phyloP scores from a whole-genome alignment of 805 yeast genomes.

The Pichia exigua region DNA sequence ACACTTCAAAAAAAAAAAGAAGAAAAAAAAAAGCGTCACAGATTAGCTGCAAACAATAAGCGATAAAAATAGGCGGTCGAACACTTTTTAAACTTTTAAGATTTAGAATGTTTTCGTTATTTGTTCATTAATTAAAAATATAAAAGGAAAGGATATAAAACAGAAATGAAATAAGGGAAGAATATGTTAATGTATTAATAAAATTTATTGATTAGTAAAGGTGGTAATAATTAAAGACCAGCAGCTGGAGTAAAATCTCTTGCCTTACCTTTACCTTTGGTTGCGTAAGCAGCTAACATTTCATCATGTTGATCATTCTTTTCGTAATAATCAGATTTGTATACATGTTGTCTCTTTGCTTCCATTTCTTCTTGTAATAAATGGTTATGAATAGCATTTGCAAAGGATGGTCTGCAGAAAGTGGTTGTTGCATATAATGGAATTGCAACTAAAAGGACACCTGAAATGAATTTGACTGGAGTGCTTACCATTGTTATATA shows the following conservation, averaged over 20 bases:
- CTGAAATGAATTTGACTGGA: slow-evolving; percentile 23
- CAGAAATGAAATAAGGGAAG: not conserved
- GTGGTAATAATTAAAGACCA: not conserved
- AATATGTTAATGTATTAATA: not conserved
- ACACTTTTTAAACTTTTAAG: too few relatives aligned
- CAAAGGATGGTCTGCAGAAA: slow-evolving; percentile 29
- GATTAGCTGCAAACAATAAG: not conserved
- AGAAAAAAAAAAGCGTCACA: too few relatives aligned
- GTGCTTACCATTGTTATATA: slow-evolving; percentile 20
- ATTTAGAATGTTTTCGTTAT: not conserved
- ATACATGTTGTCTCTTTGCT: slow-evolving; percentile 21
- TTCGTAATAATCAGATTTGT: slow-evolving; percentile 20
- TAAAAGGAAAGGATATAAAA: not conserved
- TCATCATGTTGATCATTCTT: slow-evolving; percentile 20
- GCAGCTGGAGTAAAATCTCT: slow-evolving; percentile 19
- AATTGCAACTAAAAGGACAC: slow-evolving; percentile 24
- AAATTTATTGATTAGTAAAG: not conserved
- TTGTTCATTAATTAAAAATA: not conserved
- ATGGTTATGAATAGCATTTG: slow-evolving; percentile 28
- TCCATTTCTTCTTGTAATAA: slow-evolving; percentile 28
- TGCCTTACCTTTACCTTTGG: slow-evolving; percentile 23
- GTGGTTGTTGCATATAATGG: slow-evolving; percentile 22
- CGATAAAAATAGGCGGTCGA: not conserved
- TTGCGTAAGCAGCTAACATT: slow-evolving; percentile 21
- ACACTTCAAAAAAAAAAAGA: too few relatives aligned